Base-by-base conservation (phyloP, 345 rosid genomes). In the Gossypium bickii region DNA sequence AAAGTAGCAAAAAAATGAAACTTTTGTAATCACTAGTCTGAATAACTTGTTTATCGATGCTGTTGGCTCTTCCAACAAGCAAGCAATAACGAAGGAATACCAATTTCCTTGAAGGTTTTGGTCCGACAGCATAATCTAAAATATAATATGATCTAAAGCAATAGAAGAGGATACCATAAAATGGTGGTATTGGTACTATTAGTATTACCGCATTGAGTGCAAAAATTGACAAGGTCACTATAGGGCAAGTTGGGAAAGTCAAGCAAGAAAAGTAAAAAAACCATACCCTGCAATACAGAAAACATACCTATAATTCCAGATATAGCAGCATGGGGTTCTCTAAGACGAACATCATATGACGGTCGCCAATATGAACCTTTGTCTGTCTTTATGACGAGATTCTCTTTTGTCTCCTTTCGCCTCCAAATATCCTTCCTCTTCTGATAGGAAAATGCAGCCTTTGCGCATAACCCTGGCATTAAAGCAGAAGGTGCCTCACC, bases 381-480 rank as follows among this genome's bases (percentile, higher is more conserved):
- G 24, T 86, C 90, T 24, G 81, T 86, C 77, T 81, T 82, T 48
- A 80, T 53, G 11, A 80, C 9, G 10, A 69, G 16, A 64, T 86
- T 89, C 45, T 83, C 57, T 66, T 58, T 79, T 47, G 73, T 78
- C 81, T 78, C 87, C 74, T 80, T 83, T 68, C 69, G 77, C 85
- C 94, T 89, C 98, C 98, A 90, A 20, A 94, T 27, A 71, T 92
- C 88, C 77, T 76, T 87, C 64, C 85, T 87, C 81, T 80, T 86
- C 82, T 84, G 84, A 81, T 87, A 94, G 34, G 98, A 90, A 84
- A 92, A 85, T 49, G 90, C 93, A 78, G 91, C 97, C 83, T 88
- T 92, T 52, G 88, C 90, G 53, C 97, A 92, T 75, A 92, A 69
- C 77, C 98, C 97, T 58, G 94, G 97, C 85, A 86, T 70, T 76